Conservation (phyloP, 805 yeast species). For the Saccharomycopsis fermentans region DNA sequence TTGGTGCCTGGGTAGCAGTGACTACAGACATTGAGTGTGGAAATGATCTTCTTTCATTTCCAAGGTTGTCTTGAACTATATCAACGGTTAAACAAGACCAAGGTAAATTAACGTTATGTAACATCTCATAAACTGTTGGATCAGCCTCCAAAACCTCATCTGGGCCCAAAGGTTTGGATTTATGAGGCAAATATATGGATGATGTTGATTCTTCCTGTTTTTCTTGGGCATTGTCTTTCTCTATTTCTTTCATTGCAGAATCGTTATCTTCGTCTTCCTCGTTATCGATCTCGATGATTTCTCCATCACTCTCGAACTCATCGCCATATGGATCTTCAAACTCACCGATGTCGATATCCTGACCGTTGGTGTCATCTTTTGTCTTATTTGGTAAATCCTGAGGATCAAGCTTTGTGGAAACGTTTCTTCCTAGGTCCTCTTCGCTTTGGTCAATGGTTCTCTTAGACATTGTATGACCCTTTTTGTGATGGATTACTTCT, state of each 20-base stretch:
- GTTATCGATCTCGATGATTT: slow-evolving; percentile 71
- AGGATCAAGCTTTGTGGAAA: background rate
- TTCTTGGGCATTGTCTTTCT: slow-evolving; percentile 21
- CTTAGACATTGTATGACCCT: background rate
- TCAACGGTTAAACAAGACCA: slow-evolving; percentile 97
- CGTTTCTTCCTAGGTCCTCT: background rate
- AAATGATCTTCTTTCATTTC: slow-evolving; percentile 77
- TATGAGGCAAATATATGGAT: slow-evolving; percentile 72
- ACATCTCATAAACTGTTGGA: slow-evolving; percentile 91
- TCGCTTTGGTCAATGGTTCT: background rate
- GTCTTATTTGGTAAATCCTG: slow-evolving; percentile 3
- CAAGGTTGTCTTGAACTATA: slow-evolving; percentile 75
- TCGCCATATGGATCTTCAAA: slow-evolving; percentile 86
- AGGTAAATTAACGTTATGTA: slow-evolving; percentile 85
- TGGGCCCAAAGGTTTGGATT: slow-evolving; percentile 83
- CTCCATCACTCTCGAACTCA: slow-evolving; percentile 87
- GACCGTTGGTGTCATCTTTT: slow-evolving; percentile 27
- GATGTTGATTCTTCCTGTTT: slow-evolving; percentile 27
- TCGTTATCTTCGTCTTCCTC: slow-evolving; percentile 38
- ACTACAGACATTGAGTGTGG: slow-evolving; percentile 82
- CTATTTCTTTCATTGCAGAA: slow-evolving; percentile 18
- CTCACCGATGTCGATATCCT: slow-evolving; percentile 62
- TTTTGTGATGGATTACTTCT: background rate
- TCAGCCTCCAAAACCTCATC: slow-evolving; percentile 96
- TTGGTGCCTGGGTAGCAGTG: slow-evolving; percentile 89